Percentiles rank a stretch among this genome's conserved stretches.
These are phyloP conservation scores for Podaxis sp. DNA, from an alignment of 768 basidiomycete species.

Conservation along the genomic window DNA sequence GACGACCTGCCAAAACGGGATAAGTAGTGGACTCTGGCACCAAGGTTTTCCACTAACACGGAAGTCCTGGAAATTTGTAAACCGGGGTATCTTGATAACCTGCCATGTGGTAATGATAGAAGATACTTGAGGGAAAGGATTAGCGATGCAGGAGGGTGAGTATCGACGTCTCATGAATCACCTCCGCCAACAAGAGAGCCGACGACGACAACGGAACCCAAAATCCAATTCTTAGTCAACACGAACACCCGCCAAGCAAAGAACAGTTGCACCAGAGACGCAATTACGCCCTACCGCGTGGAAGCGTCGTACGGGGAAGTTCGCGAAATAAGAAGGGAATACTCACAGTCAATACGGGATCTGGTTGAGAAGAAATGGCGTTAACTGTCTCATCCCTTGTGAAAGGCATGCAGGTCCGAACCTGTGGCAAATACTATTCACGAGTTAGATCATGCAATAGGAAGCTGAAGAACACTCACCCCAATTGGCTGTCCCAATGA, in stretches of 20 bases:
- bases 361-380: constrained; percentile 1
- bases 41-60: constrained; percentile 6
- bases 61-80: constrained; percentile 19
- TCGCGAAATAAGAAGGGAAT: neutral
- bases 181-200: constrained; percentile 17
- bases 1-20: constrained; percentile 10
- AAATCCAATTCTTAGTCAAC: constrained; percentile 18
- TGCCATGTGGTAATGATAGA: constrained; percentile 16
- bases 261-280: constrained; percentile 17
- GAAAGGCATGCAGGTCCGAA: constrained; percentile 8
- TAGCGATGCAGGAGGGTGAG: neutral
- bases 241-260: constrained; percentile 19
- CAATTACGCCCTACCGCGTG: constrained; percentile 16
- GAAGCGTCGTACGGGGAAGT: neutral
- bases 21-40: neutral
- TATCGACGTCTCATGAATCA: neutral
- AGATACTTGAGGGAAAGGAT: constrained; percentile 2
- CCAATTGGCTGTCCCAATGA: constrained; percentile 26
- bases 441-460: neutral
- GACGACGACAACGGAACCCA: neutral
- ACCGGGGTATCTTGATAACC: constrained; percentile 15
- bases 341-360: constrained; percentile 18
- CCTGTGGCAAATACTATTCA: constrained; percentile 41
- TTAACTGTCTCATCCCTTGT: neutral
- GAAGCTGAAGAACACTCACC: constrained; percentile 17